Percentiles rank a stretch among this genome's conserved stretches.
phyloP scores from a whole-genome alignment of 352 stramenopile species.

The Phytopythium sindhum region DNA sequence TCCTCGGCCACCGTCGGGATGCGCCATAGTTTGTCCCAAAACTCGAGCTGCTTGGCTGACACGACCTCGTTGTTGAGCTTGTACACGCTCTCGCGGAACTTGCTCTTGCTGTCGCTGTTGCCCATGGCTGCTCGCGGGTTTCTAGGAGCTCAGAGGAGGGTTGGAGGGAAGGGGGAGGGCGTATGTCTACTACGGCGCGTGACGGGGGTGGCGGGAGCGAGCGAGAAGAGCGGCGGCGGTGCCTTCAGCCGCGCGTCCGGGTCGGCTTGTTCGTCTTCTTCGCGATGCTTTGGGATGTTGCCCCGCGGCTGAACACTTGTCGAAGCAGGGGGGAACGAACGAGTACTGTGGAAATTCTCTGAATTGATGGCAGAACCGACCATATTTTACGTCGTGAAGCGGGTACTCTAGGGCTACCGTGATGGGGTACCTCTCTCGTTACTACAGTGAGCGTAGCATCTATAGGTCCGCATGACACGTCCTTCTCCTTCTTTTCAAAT shows the following conservation, averaged over 20 bases:
- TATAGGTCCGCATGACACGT: background rate
- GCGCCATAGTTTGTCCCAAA: constrained; percentile 89
- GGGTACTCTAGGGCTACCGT: background rate
- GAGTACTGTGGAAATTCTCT: background rate
- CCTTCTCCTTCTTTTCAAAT: too few relatives aligned
- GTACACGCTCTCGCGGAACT: constrained; percentile 90
- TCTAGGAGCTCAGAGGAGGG: background rate
- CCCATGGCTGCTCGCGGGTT: constrained; percentile 37
- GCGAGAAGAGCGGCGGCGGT: background rate
- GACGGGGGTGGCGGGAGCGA: background rate
- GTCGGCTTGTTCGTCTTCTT: background rate
- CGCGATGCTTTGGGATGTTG: background rate
- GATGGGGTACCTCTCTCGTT: too few relatives aligned
- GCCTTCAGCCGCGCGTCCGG: background rate
- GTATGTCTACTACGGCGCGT: too few relatives aligned
- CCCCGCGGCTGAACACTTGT: constrained; percentile 3
- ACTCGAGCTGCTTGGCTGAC: constrained; percentile 84
- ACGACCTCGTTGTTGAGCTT: constrained; percentile 89
- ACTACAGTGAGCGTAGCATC: background rate
- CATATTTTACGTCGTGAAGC: too few relatives aligned
- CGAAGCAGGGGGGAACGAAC: background rate
- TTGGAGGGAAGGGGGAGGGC: too few relatives aligned
- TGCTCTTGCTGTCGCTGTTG: constrained; percentile 90
- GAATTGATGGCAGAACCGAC: too few relatives aligned
- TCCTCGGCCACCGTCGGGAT: constrained; percentile 86